Evolutionary conservation across 73 alveolate genomes (phyloP).

Genomic region (Paramecium caudatum): DNA sequence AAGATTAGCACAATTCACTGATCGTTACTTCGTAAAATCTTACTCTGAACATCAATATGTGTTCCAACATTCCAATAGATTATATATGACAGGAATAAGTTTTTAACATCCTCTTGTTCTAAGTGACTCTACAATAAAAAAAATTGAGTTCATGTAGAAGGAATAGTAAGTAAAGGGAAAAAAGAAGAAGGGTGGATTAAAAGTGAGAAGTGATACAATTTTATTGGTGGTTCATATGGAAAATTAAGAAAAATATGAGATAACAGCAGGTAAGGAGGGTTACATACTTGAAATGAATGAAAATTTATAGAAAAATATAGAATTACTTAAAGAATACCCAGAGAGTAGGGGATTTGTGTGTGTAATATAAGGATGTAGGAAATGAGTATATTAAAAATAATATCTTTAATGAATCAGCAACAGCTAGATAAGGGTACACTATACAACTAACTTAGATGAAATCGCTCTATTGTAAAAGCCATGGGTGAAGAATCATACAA

Average conservation of each 20-base stretch:
- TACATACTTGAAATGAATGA: constrained; percentile 55
- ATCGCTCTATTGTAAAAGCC: constrained; percentile 16
- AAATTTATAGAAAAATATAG: not conserved
- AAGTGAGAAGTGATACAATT: not conserved
- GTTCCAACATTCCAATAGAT: constrained; percentile 53
- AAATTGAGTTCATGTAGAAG: not conserved
- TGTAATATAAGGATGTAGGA: constrained; percentile 18
- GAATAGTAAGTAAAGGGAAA: constrained; percentile 38
- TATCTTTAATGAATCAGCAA: constrained; percentile 24
- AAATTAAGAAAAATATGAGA: not conserved
- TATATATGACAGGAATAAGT: constrained; percentile 7
- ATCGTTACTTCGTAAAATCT: constrained; percentile 43
- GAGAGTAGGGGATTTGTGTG: constrained; percentile 24
- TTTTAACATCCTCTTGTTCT: constrained; percentile 3
- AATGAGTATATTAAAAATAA: constrained; percentile 32
- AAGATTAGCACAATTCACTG: constrained; percentile 15
- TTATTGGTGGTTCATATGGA: not conserved
- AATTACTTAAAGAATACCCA: constrained; percentile 27
- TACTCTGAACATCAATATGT: constrained; percentile 23
- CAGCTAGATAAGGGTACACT: not conserved
- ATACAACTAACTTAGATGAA: not conserved
- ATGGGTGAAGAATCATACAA: constrained; percentile 59
- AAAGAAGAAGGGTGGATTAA: constrained; percentile 66
- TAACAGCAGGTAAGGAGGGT: constrained; percentile 1
- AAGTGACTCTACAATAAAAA: not conserved